phyloP scores from a whole-genome alignment of 108 stramenopile species.

The Cyclotella baltica region DNA sequence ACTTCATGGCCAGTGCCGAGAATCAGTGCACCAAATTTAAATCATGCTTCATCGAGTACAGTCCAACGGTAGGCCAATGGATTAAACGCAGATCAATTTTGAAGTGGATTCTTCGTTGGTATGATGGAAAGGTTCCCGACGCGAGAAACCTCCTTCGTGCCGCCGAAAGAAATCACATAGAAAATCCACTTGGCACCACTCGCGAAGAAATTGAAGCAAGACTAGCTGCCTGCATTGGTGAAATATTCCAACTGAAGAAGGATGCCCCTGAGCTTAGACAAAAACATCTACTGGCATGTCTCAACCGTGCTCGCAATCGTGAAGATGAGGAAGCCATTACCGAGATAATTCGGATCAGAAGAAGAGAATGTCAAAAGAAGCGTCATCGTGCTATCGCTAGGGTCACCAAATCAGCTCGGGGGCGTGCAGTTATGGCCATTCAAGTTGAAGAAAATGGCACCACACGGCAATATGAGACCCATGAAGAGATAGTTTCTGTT shows the following conservation, averaged over 20 bases:
- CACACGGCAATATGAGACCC: neutral
- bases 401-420: neutral
- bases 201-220: neutral
- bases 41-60: neutral
- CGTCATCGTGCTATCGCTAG: neutral
- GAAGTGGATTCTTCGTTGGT: constrained; percentile 5
- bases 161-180: neutral
- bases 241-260: neutral
- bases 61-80: neutral
- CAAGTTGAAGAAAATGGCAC: neutral
- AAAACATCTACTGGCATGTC: neutral
- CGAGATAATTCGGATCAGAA: neutral
- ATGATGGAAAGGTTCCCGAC: constrained; percentile 22
- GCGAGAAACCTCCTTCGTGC: constrained; percentile 1
- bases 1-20: constrained; percentile 11
- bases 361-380: neutral
- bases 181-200: neutral
- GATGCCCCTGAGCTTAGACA: neutral
- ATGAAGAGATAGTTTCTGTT: neutral
- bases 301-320: neutral
- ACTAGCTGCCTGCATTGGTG: neutral
- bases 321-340: neutral
- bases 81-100: neutral
- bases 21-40: constrained; percentile 1
- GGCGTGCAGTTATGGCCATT: neutral